These are phyloP conservation scores for Begonia fuchsioides DNA, from an alignment of 306 rosid genomes.

Conservation along the genomic window DNA sequence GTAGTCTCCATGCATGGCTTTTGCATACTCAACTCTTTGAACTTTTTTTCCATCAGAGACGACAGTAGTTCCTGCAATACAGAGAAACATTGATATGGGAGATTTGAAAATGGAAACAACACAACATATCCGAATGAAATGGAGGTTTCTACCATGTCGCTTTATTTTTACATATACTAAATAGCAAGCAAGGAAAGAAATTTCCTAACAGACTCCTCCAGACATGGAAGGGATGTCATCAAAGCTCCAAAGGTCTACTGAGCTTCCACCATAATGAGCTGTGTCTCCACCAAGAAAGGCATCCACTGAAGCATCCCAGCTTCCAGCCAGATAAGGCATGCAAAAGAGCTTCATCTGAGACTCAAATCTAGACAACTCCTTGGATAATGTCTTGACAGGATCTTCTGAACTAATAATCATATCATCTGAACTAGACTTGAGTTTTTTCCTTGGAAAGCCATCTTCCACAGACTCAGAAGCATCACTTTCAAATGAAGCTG, in stretches of 20 bases:
- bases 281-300: conserved; percentile 31
- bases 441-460: conserved; percentile 25
- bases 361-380: conserved; percentile 64
- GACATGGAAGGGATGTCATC: conserved; percentile 44
- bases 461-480: conserved; percentile 40
- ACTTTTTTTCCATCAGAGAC: background rate
- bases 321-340: conserved; percentile 41
- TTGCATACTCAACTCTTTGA: background rate
- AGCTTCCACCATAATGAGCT: conserved; percentile 55
- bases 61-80: background rate
- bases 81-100: background rate
- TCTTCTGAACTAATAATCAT: conserved; percentile 12
- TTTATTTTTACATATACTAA: conserved; percentile 59
- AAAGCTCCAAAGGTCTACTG: conserved; percentile 66
- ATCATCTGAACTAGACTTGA: conserved; percentile 24
- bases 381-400: conserved; percentile 41
- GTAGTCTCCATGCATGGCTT: background rate
- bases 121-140: background rate
- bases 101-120: background rate
- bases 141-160: conserved; percentile 55
- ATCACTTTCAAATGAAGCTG: conserved; percentile 30
- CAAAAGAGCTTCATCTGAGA: conserved; percentile 56
- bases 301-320: conserved; percentile 59
- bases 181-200: conserved; percentile 8
- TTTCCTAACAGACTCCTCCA: conserved; percentile 45